Conservation (phyloP, 2,329 filamentous ascomycete genomes). For the Seiridium cupressi region DNA sequence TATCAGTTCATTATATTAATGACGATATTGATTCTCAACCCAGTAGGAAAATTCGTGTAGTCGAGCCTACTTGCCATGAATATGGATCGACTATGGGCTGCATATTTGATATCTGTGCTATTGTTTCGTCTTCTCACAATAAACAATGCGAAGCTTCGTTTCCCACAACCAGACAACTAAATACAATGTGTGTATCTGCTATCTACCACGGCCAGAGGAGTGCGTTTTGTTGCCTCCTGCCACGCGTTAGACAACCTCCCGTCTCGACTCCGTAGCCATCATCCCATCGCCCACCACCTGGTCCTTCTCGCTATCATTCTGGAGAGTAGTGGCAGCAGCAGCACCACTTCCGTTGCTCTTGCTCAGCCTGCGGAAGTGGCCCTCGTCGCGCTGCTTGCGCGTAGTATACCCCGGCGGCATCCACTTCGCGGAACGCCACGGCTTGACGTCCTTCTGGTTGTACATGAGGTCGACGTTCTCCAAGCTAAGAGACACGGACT, state of each 20-base stretch:
- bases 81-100: no score
- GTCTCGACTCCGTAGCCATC: not conserved
- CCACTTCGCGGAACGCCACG: slow-evolving; percentile 59
- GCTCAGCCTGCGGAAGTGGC: not conserved
- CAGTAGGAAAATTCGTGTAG: no score
- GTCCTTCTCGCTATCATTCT: not conserved
- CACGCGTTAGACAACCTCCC: not conserved
- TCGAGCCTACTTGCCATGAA: no score
- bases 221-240: not conserved
- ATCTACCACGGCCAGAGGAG: no score
- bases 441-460: slow-evolving; percentile 53
- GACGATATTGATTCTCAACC: no score
- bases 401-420: slow-evolving; percentile 42
- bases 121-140: no score
- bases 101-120: no score
- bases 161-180: no score
- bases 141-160: no score
- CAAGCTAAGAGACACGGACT: slow-evolving; percentile 62
- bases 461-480: slow-evolving; percentile 75
- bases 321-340: not conserved
- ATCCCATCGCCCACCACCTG: not conserved
- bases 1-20: no score
- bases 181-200: no score
- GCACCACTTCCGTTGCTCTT: not conserved
- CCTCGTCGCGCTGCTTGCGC: slow-evolving; percentile 25